These are phyloP conservation scores for Aspergillus sergii DNA, from an alignment of 2,329 filamentous ascomycete genomes.

Conservation along the genomic window DNA sequence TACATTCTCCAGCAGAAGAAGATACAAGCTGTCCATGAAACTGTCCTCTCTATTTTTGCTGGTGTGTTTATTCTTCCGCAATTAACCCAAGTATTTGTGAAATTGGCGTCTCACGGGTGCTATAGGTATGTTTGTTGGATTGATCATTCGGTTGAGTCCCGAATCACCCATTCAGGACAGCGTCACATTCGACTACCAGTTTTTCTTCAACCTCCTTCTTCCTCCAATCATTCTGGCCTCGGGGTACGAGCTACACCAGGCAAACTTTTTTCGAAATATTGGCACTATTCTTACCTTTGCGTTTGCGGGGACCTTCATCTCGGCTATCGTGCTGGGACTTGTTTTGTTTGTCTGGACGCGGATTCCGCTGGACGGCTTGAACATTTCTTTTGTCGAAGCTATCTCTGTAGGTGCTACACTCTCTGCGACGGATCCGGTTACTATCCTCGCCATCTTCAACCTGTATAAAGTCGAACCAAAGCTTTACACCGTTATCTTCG, in stretches of 20 bases:
- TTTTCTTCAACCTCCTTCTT: conserved; percentile 99
- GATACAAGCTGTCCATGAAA: conserved; percentile 97
- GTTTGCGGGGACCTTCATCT: conserved; percentile 95
- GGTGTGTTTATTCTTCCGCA: conserved; percentile 53
- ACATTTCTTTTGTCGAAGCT: conserved; percentile 90
- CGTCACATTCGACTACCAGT: conserved; percentile 97
- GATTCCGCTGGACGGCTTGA: conserved; percentile 80
- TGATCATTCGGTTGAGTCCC: conserved; percentile 80
- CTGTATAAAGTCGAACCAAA: conserved; percentile 99
- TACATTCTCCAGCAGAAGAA: conserved; percentile 96
- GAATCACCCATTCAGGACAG: conserved; percentile 83
- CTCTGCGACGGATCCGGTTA: conserved; percentile 95
- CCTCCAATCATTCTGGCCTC: conserved; percentile 97
- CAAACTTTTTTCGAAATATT: conserved; percentile 98
- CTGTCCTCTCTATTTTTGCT: conserved; percentile 96
- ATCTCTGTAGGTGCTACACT: conserved; percentile 95
- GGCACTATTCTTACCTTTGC: conserved; percentile 97
- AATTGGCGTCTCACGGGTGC: conserved; percentile 15
- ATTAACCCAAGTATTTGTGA: background rate
- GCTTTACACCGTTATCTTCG: conserved; percentile 97
- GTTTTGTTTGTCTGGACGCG: conserved; percentile 88
- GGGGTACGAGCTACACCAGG: conserved; percentile 95
- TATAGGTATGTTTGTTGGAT: conserved; percentile 88
- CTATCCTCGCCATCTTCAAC: conserved; percentile 98
- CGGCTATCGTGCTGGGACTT: conserved; percentile 87